phyloP scores from a whole-genome alignment of 148 eudicot species.

The Rhododendron mucronatum region DNA sequence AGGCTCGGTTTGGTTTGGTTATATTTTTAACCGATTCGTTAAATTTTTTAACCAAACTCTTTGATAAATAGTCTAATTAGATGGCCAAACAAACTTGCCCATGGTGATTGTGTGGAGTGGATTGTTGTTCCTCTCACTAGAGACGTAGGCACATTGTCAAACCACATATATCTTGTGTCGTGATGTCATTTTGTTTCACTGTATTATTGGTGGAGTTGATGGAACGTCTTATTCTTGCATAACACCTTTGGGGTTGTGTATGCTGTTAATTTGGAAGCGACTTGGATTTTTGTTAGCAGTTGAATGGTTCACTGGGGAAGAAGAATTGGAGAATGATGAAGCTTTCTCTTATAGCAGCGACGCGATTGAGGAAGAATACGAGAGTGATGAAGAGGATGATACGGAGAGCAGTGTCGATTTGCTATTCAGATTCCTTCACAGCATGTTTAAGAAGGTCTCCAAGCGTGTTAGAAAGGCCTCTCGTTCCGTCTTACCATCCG shows the following conservation, averaged over 20 bases:
- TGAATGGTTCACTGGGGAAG: slow-evolving; percentile 5
- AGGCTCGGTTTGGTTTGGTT: too few relatives aligned
- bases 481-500: slow-evolving; percentile 19
- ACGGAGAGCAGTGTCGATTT: slow-evolving; percentile 23
- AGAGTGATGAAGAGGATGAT: slow-evolving; percentile 17
- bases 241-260: background rate
- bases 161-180: background rate
- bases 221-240: background rate
- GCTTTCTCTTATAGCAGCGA: background rate
- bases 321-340: slow-evolving; percentile 12
- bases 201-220: background rate
- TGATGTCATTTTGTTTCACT: background rate
- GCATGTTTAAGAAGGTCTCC: slow-evolving; percentile 24
- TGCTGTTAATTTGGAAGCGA: background rate
- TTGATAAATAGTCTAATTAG: background rate
- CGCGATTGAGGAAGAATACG: slow-evolving; percentile 8
- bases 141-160: background rate
- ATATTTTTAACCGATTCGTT: background rate
- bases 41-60: too few relatives aligned
- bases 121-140: background rate
- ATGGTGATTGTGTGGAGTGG: background rate
- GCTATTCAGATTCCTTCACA: slow-evolving; percentile 20
- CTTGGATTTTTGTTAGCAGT: background rate
- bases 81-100: background rate
- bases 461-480: slow-evolving; percentile 22